phyloP scores from a whole-genome alignment of 106 monocot species.

The Dactylorhiza incarnata region DNA sequence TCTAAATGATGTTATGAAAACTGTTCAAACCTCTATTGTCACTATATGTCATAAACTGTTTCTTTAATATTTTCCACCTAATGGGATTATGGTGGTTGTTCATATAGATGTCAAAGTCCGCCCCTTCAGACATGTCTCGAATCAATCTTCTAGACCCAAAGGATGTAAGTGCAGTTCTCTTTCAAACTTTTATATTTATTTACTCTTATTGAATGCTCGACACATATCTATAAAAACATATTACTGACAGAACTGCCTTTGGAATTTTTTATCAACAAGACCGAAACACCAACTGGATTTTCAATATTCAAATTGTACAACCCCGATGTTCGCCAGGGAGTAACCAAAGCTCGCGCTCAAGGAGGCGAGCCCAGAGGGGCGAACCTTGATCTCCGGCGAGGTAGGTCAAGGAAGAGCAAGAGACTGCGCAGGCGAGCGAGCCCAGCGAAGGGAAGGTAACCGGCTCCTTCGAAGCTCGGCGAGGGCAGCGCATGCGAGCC shows the following conservation, averaged over 20 bases:
- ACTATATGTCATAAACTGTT: not conserved
- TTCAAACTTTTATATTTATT: not conserved
- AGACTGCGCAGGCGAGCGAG: no score
- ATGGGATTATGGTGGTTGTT: conserved; percentile 13
- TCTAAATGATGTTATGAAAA: not conserved
- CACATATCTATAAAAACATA: not conserved
- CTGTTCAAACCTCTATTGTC: not conserved
- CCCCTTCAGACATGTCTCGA: conserved; percentile 89
- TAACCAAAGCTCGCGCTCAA: no score
- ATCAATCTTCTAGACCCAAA: conserved; percentile 96
- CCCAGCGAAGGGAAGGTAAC: no score
- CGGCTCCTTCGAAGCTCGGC: no score
- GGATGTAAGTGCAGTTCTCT: conserved; percentile 55
- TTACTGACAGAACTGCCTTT: not conserved
- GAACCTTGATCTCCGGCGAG: no score
- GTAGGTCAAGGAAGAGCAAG: no score
- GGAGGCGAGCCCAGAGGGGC: no score
- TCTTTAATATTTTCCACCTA: not conserved
- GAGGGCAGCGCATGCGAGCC: no score
- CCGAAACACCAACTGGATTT: not conserved
- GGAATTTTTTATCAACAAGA: not conserved
- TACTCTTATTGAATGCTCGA: not conserved
- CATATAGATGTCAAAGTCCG: conserved; percentile 95
- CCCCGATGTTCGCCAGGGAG: no score
- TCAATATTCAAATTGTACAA: not conserved